Evolutionary conservation across 2,329 filamentous ascomycete genomes (phyloP), one percentile per base, ranked within the genome.

Genomic region (Monascus ruber): DNA sequence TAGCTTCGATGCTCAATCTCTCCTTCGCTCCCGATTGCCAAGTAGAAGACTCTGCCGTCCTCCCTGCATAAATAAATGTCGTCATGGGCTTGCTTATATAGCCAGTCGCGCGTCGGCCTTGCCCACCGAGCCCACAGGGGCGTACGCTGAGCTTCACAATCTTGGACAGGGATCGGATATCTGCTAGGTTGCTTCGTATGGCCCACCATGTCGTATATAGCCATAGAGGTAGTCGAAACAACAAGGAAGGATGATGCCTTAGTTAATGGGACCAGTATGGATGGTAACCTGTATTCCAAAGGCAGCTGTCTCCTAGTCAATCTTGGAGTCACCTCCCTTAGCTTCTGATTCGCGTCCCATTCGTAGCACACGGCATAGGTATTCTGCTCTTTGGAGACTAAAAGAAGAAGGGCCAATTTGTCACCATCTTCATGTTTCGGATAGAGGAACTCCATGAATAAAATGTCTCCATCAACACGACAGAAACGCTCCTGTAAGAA

Each of bases 51-150:
- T 36, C 80, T 68, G 3, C 91, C 91, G 55, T 96, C 89, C 62
- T 96, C 89, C 39, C 88, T 78, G 7, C 83, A 84, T 10, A 98
- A 67, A 54, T 91, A 94, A 36, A 96, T 78, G 43, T 81, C 78
- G 53, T 96, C 91, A 29, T 79, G 77, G 11, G 68, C 71, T 39
- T 73, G 66, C 38, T 74, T 74, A 47, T 81, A 82, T 8, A 68
- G 63, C 43, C 72, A 72, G 24, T 78, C 73, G 5, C 89, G 79
- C 42, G 77, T 73, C 2, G 87, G 83, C 42, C 85, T 76, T 26
- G 85, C 78, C 88, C 89, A 98, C 24, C 83, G 77, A 3, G 82
- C 83, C 84, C 87, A 95, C 3, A 85, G 60, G 1, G 83, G 82
- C 31, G 51, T 47, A 36, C 49, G 41, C 34, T 48, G 43, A 35